Evolutionary conservation across 1,284 basidiomycete genomes (phyloP), one percentile per base, ranked within the genome.

Genomic region (Microbotryum saponariae): DNA sequence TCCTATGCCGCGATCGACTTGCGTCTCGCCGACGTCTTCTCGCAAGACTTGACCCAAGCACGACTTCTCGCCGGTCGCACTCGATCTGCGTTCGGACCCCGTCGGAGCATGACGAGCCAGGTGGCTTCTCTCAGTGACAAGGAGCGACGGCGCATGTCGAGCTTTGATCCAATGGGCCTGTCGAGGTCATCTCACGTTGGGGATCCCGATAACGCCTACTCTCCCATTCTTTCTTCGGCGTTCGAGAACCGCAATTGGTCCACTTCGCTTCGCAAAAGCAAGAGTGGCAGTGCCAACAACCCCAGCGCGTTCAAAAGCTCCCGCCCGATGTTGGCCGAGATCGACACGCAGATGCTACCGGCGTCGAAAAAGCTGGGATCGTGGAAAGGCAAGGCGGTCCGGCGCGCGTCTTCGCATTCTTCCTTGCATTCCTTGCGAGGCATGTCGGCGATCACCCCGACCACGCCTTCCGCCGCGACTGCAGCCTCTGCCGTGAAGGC

Each of bases 1-100:
- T 83, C 85, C 37, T 83, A 89, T 23, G 79, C 82, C 31, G 67
- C 73, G 8, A 75, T 79, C 56, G 77, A 79, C 64, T 70, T 75
- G 6, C 72, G 74, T 1, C 69, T 79, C 6, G 62, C 69, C 8
- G 78, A 79, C 60, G 70, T 79, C 50, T 73, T 78, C 56, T 77
- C 76, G 8, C 77, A 78, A 33, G 68, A 71, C 20, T 74, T 74
- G 51, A 71, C 75, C 18, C 72, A 75, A 1, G 76, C 76, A 1
- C 65, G 77, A 18, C 62, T 65, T 2, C 62, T 62, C 23, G 61
- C 64, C 0, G 56, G 56, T 9, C 60, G 60, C 12, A 47, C 8
- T 21, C 51, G 42, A 0, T 60, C 66, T 20, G 54, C 55, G 10
- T 66, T 64, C 16, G 63, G 58, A 31, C 63, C 66, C 10, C 65